Evolutionary conservation across 2,329 filamentous ascomycete species (phyloP).

Genomic region (Paraconiothyrium sp.): DNA sequence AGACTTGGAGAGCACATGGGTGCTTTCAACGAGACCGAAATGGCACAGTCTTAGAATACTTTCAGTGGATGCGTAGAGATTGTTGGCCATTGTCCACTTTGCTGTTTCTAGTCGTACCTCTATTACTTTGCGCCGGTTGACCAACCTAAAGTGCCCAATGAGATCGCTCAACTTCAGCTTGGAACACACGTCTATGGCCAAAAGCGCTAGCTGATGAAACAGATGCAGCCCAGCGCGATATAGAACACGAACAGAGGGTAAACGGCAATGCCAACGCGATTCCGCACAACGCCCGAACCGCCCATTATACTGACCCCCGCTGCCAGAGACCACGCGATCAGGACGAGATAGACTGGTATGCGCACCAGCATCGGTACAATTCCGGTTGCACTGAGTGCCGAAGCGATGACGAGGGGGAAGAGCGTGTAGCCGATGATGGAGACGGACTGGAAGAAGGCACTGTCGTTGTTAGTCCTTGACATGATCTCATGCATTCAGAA

Average conservation of each 20-base stretch:
- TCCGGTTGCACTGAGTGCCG: constrained; percentile 83
- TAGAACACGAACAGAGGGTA: constrained; percentile 97
- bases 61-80: neutral
- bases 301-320: constrained; percentile 96
- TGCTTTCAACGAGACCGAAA: neutral
- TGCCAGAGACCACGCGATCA: constrained; percentile 92
- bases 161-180: constrained; percentile 13
- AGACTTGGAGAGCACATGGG: neutral
- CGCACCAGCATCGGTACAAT: constrained; percentile 78
- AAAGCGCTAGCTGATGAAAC: constrained; percentile 84
- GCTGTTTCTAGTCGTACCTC: neutral
- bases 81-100: neutral
- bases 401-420: constrained; percentile 94
- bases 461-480: constrained; percentile 56
- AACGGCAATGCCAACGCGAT: constrained; percentile 90
- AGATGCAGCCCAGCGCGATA: constrained; percentile 88
- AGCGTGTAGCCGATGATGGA: constrained; percentile 99
- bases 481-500: neutral
- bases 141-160: constrained; percentile 15
- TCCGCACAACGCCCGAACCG: constrained; percentile 94
- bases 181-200: constrained; percentile 16
- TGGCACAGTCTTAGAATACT: neutral
- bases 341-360: constrained; percentile 88
- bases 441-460: constrained; percentile 96
- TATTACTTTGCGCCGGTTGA: neutral